Percentiles rank a stretch among this genome's conserved stretches.
phyloP scores from a whole-genome alignment of 345 rosid species.

The Theobroma cacao region DNA sequence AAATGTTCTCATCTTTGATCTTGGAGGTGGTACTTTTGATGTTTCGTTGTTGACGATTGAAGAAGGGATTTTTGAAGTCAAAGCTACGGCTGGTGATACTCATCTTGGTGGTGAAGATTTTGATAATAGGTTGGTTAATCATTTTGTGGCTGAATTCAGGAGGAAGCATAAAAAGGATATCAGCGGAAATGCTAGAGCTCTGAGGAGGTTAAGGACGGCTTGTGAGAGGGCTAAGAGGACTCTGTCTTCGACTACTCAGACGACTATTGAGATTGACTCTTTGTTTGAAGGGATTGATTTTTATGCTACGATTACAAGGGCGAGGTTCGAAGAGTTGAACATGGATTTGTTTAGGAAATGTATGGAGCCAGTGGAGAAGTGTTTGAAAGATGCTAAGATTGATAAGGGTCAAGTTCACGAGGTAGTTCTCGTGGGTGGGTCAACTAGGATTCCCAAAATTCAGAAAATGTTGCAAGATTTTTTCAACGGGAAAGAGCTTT shows the following conservation, averaged over 20 bases:
- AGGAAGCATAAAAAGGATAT: constrained; percentile 26
- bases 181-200: constrained; percentile 19
- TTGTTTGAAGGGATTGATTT: constrained; percentile 28
- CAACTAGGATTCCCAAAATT: constrained; percentile 29
- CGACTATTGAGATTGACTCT: constrained; percentile 27
- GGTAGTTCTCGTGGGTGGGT: constrained; percentile 31
- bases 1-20: constrained; percentile 28
- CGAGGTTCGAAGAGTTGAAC: constrained; percentile 27
- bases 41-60: constrained; percentile 24
- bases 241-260: constrained; percentile 21
- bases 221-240: constrained; percentile 24
- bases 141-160: constrained; percentile 23
- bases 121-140: constrained; percentile 27
- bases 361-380: constrained; percentile 31
- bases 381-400: constrained; percentile 24
- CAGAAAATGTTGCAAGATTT: constrained; percentile 27
- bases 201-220: constrained; percentile 23
- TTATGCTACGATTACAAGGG: constrained; percentile 23
- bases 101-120: constrained; percentile 32
- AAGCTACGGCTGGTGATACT: constrained; percentile 31
- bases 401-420: constrained; percentile 24
- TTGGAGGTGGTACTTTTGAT: constrained; percentile 27
- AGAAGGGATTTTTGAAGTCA: constrained; percentile 35
- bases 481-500: constrained; percentile 29
- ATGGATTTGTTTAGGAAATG: constrained; percentile 28